Conservation (phyloP, 2,329 filamentous ascomycete genomes). For the Orbilia quercus region DNA sequence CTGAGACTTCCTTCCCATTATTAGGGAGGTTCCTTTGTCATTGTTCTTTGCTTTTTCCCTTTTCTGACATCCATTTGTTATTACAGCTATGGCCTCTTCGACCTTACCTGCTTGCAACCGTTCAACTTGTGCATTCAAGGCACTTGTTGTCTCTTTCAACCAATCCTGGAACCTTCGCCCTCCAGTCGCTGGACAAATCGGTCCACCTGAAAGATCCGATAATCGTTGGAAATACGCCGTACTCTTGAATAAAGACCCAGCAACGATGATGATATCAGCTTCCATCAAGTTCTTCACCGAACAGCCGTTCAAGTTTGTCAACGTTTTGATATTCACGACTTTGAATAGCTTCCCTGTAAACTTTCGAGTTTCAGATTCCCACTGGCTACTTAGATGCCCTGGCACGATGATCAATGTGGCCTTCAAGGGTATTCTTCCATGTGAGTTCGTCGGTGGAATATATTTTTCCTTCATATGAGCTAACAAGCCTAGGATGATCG, state of each 20-base stretch:
- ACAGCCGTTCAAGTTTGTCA: slow-evolving; percentile 63
- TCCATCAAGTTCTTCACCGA: slow-evolving; percentile 65
- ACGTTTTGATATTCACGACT: slow-evolving; percentile 65
- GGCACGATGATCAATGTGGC: slow-evolving; percentile 73
- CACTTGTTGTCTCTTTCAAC: slow-evolving; percentile 65
- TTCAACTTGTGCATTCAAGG: slow-evolving; percentile 64
- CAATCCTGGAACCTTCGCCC: slow-evolving; percentile 69
- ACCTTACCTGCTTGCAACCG: slow-evolving; percentile 58
- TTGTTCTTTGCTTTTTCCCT: slow-evolving; percentile 7
- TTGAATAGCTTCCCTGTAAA: slow-evolving; percentile 65
- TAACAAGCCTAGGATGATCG: slow-evolving; percentile 70
- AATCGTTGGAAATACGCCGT: slow-evolving; percentile 67
- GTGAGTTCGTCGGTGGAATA: slow-evolving; percentile 42
- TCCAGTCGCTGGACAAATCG: slow-evolving; percentile 63
- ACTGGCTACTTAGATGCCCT: slow-evolving; percentile 69
- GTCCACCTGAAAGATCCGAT: slow-evolving; percentile 66
- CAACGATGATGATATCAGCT: slow-evolving; percentile 70
- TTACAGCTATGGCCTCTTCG: slow-evolving; percentile 5
- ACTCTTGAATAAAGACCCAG: slow-evolving; percentile 67
- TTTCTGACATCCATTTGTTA: slow-evolving; percentile 21
- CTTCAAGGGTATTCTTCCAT: slow-evolving; percentile 63
- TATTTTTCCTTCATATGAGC: slow-evolving; percentile 64
- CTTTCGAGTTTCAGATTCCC: slow-evolving; percentile 69
- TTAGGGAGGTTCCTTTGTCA: not conserved
- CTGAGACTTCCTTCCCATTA: slow-evolving; percentile 28